Base-by-base conservation (phyloP, 2,329 filamentous ascomycete genomes). In the Biscogniauxia marginata region DNA sequence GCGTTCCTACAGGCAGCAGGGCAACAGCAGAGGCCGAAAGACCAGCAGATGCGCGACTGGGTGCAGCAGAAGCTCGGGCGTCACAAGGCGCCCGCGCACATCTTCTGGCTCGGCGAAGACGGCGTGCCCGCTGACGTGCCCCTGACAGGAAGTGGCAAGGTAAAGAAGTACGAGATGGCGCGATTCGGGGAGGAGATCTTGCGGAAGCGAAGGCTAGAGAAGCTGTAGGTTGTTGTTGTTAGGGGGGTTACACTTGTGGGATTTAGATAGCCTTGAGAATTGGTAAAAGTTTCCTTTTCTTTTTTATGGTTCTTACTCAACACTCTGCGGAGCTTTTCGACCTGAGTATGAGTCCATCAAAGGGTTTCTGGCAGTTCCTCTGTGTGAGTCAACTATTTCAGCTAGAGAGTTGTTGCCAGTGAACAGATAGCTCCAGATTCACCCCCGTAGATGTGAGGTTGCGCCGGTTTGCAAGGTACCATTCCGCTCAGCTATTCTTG, bases 41-140 rank as follows among this genome's bases (percentile, higher is more conserved):
- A 80, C 50, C 76, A 80, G 4, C 82, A 86, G 59, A 69, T 89
- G n/a, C 76, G 80, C 16, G 77, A 81, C 46, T 89, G 86, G 86
- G 84, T 85, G 1, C 78, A 83, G 50, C 74, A 82, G 62, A 80
- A 77, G 34, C 77, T 90, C 6, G 86, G 86, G 1, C 76, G 80
- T 39, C 86, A 89, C 68, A 90, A 90, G 74, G 85, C 87, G 3
- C 89, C 90, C 0, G 77, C 83, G 7, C 82, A 91, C 70, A 70
- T 93, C n/a, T 92, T 92, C 68, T 91, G 89, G 82, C 79, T 93
- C 22, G 90, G 89, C 0, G 75, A 83, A 61, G 79, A 80, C 47
- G 82, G 80, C 9, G 78, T 87, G 21, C 79, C 84, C 1, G 64
- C 64, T 1, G 74, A 76, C 1, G 77, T 88, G 25, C 87, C 87